Base-by-base conservation (phyloP, 2,329 filamentous ascomycete genomes). In the Trichoderma lentiforme region DNA sequence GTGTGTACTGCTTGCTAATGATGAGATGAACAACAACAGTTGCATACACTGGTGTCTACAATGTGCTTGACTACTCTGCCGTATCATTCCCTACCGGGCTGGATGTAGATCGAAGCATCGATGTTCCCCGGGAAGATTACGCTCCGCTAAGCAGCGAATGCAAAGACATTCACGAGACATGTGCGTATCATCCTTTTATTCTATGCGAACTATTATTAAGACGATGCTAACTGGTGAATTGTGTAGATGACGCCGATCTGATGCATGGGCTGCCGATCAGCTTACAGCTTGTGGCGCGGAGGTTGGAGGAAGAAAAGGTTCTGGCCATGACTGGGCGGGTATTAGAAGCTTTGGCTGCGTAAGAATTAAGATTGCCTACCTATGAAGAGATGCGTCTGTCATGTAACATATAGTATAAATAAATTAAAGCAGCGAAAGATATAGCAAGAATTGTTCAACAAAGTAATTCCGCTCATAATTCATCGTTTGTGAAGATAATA, bases 31-130 rank as follows among this genome's bases (percentile, higher is more conserved):
- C 18, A n/a, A 12, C 2, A 3, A 1, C 51, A 86, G 85, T 86
- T 64, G 84, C 81, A 3, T 87, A 86, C 71, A 87, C 85, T 0
- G 84, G 84, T 4, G 84, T 86, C 0, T 86, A 79, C 75, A 87
- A 87, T 61, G 80, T 87, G 0, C 74, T 87, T 2, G 85, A 87
- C 75, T 86, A 86, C 71, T 79, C 84, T 0, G 81, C 80, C 67
- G 78, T 87, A 0, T 86, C 85, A 0, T 86, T 87, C 72, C 82
- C 84, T 0, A 84, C 84, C 0, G 83, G 84, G 0, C 12, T 85
- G 14, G 73, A 32, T 0, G 85, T 82, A 0, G 83, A 86, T 69
- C 80, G 82, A 71, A 73, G 75, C 1, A 63, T 84, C 8, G 85
- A 87, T 62, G 67, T 74, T 15, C 68, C 78, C 0, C 78, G 75